Base-by-base conservation (phyloP, 176 grass and related monocot species). In the Zizania latifolia region DNA sequence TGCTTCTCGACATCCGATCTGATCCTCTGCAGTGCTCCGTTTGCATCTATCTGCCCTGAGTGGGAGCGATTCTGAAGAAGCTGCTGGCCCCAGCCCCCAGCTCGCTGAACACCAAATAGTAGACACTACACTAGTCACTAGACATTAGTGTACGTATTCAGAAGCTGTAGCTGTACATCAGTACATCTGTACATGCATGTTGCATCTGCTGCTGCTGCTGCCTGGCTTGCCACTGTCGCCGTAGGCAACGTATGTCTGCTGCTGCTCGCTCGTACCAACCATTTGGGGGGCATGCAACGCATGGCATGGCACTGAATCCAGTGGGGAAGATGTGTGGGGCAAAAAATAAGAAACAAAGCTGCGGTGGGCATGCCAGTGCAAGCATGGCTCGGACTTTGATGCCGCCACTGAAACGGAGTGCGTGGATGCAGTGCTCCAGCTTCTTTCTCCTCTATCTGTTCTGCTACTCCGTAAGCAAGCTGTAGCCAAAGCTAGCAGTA, bases 261-360 rank as follows among this genome's bases (percentile, higher is more conserved):
- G 33, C 53, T 53, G 8, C 11, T 55, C 8, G 35, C 33, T 53
- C 48, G 16, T 48, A 53, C 48, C n/a, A 53, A 66, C 70, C n/a
- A 29, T 48, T 14, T 58, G 15, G 26, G 62, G 26, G 19, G 28
- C 10, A 28, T 1, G 56, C 28, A 56, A 48, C 19, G 78, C 30
- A 76, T 83, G 62, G 48, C 48, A 82, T 78, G 60, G 69, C 86
- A 75, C 86, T 88, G 68, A 83, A 75, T 22, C 48, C n/a, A 69
- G 86, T 10, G 75, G 80, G 30, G 67, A 46, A 54, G 62, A 22
- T 40, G 78, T 65, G 57, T 33, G 3, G 33, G 56, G 33, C 5
- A 38, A 62, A 88, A 88, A 82, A 78, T 65, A 76, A 87, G 62
- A 24, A 59, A 35, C 63, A 87, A 87, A 87, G 79, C 79, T 82